A percentile compares a stretch with the other conserved stretches of the same genome.
Evolutionary conservation across 768 basidiomycete species (phyloP).

Genomic region (Serendipita indica): DNA sequence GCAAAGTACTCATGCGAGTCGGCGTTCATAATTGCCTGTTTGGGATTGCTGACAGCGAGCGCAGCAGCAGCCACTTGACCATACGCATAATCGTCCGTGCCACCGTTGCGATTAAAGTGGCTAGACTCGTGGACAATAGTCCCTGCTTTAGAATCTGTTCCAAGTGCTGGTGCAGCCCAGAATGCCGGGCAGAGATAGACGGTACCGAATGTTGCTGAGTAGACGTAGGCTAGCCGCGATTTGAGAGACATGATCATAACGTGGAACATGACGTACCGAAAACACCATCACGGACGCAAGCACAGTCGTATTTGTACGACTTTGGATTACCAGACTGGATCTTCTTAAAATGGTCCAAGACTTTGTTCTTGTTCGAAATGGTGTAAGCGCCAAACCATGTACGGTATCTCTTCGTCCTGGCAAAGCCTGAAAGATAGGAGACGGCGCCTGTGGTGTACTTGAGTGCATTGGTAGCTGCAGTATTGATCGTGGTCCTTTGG

Average conservation of each 20-base stretch:
- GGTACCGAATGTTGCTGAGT: conserved; percentile 26
- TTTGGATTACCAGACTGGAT: conserved; percentile 19
- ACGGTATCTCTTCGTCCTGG: conserved; percentile 28
- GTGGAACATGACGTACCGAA: not conserved
- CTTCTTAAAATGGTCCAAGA: conserved; percentile 26
- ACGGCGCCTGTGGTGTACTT: conserved; percentile 26
- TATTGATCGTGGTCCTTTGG: conserved; percentile 22
- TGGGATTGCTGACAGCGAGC: conserved; percentile 30
- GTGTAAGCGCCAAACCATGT: conserved; percentile 38
- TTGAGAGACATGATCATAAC: not conserved
- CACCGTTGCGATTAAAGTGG: conserved; percentile 31
- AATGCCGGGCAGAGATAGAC: conserved; percentile 37
- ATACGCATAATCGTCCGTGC: conserved; percentile 33
- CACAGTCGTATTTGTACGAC: conserved; percentile 21
- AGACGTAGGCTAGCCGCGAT: conserved; percentile 25
- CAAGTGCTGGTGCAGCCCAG: conserved; percentile 32
- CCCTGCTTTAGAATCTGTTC: conserved; percentile 32
- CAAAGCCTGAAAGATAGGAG: conserved; percentile 24
- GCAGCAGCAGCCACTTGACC: conserved; percentile 30
- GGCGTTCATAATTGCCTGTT: conserved; percentile 28
- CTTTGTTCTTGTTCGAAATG: conserved; percentile 24
- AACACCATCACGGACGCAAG: conserved; percentile 23
- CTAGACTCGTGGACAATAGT: conserved; percentile 29
- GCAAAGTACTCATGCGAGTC: conserved; percentile 36
- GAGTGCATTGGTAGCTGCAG: conserved; percentile 29